Evolutionary conservation across 176 grass and related monocot genomes (phyloP).

Genomic region (Eleusine indica): DNA sequence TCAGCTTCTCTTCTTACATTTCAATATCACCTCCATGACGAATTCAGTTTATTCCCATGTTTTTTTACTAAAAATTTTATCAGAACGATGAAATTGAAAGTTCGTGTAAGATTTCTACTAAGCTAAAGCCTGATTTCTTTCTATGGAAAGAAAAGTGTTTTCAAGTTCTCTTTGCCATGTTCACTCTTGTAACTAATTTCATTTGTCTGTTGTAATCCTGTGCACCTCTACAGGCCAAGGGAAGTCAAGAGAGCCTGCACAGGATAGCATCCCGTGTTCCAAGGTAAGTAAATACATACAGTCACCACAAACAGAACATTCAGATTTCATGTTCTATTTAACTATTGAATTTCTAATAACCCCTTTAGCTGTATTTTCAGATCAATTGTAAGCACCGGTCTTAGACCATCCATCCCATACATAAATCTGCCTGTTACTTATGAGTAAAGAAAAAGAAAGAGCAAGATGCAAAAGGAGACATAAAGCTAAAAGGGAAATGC

Average conservation of each 20-base stretch:
- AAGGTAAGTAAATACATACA: background rate
- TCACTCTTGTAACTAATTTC: background rate
- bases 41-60: background rate
- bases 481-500: constrained; percentile 22
- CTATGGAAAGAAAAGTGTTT: background rate
- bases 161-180: background rate
- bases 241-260: constrained; percentile 24
- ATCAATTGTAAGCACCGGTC: background rate
- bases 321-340: background rate
- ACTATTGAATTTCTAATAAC: background rate
- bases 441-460: background rate
- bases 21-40: background rate
- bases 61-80: background rate
- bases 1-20: constrained; percentile 11
- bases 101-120: background rate
- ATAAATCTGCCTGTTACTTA: background rate
- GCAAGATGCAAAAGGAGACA: background rate
- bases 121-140: background rate
- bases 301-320: background rate
- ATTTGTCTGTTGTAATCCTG: background rate
- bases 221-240: constrained; percentile 29
- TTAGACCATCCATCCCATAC: background rate
- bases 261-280: constrained; percentile 17
- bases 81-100: background rate
- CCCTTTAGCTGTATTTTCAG: background rate